Base-by-base conservation (phyloP, 176 grass and related monocot species). In the Musa troglodytarum region DNA sequence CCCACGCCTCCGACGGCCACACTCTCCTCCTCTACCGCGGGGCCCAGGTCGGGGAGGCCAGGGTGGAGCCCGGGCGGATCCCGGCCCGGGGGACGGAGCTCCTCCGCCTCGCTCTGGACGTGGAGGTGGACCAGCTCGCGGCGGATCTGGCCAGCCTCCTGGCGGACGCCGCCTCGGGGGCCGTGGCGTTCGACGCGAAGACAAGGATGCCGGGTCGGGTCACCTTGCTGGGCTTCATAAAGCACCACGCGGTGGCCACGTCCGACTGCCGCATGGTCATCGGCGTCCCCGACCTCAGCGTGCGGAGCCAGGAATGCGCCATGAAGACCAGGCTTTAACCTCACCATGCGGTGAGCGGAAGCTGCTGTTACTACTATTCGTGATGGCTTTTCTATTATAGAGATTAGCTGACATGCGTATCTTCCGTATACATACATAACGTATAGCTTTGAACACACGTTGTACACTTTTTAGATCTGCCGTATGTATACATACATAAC, bases 251-350 rank as follows among this genome's bases (percentile, higher is more conserved):
- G 11, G 82, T 73, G 59, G 83, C 80, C 6, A 53, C 66, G 51
- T 82, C 90, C 54, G 43, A 49, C 29, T 93, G 93, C 73, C 83
- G 52, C 74, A 75, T 97, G 24, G 83, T 68, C 52, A 50, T 93
- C 54, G 88, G 90, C 25, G 65, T 97, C 68, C 70, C 82, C 2
- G 80, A 93, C 82, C 75, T 88, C 14, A 81, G 54, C 22, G 83
- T 97, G 65, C 80, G 81, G 50, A 85, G 83, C 9, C 87, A 90
- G 57, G 82, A 93, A 25, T 97, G 93, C 72, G 76, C 85, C 52
- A 72, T 51, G 51, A 57, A 81, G 51, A 77, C 87, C 14, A 84
- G 72, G 53, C 49, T 96, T 29, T 96, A 49, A 61, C 17, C 10
- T 20, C 57, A 16, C 57, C 57, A 0, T 3, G 10, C 5, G 57